These are phyloP conservation scores for Volvox reticuliferus DNA, from an alignment of 139 green algal species.

Conservation along the genomic window DNA sequence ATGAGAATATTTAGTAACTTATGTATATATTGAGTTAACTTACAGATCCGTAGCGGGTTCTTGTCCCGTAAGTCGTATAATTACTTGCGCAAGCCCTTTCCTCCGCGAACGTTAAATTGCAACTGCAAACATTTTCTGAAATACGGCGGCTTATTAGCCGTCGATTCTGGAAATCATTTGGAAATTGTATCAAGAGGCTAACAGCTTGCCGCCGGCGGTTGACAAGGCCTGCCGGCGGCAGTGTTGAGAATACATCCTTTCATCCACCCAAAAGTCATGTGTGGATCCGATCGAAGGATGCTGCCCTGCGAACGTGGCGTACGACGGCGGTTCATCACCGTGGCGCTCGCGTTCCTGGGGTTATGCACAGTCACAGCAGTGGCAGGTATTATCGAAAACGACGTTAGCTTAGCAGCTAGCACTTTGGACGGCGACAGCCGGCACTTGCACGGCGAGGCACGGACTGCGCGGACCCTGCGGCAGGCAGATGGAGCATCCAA, in stretches of 20 bases:
- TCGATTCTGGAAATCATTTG: no score
- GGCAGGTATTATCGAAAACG: background rate
- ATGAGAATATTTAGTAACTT: no score
- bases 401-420: background rate
- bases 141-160: no score
- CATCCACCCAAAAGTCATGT: background rate
- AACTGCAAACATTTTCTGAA: no score
- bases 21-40: no score
- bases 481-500: background rate
- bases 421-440: background rate
- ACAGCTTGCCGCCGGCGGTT: conserved; percentile 17
- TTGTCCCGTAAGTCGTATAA: no score
- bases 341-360: background rate
- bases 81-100: no score
- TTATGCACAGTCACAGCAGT: background rate
- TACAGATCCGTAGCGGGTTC: no score
- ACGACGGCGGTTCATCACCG: background rate
- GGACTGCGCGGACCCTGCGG: background rate
- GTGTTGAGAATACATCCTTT: background rate
- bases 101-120: no score
- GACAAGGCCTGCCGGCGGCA: background rate
- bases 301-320: background rate
- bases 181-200: background rate
- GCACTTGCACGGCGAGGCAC: background rate
- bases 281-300: background rate